Evolutionary conservation across 441 rosid genomes (phyloP).

Genomic region (Macaranga tanarius): DNA sequence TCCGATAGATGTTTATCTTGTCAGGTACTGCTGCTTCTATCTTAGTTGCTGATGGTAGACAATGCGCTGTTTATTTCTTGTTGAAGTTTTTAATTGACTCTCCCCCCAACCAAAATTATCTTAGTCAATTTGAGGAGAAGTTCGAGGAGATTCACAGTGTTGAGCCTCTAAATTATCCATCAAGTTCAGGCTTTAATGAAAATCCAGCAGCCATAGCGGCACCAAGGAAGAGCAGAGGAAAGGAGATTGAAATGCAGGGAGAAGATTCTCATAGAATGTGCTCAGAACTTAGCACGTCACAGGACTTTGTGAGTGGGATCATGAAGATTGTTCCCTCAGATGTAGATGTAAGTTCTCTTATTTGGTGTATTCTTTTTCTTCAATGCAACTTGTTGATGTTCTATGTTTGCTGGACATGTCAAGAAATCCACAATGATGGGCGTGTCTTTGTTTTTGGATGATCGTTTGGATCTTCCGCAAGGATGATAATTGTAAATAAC

Average conservation of each 20-base stretch:
- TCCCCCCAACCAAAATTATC: slow-evolving; percentile 9
- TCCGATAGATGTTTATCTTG: slow-evolving; percentile 93
- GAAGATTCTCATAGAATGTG: slow-evolving; percentile 46
- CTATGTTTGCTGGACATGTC: background rate
- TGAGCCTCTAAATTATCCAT: slow-evolving; percentile 55
- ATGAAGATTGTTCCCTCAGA: slow-evolving; percentile 96
- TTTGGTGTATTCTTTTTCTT: slow-evolving; percentile 6
- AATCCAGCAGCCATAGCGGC: slow-evolving; percentile 33
- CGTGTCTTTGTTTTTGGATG: background rate
- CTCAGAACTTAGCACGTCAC: slow-evolving; percentile 58
- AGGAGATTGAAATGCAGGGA: slow-evolving; percentile 51
- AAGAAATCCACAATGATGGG: slow-evolving; percentile 1
- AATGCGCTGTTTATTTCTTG: background rate
- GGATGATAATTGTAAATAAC: background rate
- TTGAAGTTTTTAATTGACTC: background rate
- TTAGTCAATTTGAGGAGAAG: slow-evolving; percentile 88
- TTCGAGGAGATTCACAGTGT: slow-evolving; percentile 74
- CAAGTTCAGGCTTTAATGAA: slow-evolving; percentile 52
- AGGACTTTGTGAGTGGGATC: slow-evolving; percentile 83
- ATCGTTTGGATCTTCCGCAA: background rate
- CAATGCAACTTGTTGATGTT: slow-evolving; percentile 1
- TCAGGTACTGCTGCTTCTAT: slow-evolving; percentile 55
- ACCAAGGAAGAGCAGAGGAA: slow-evolving; percentile 48
- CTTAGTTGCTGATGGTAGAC: background rate
- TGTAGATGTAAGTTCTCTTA: slow-evolving; percentile 67